phyloP scores from a whole-genome alignment of 208 protist genomes.

The Tetramitus jugosus region DNA sequence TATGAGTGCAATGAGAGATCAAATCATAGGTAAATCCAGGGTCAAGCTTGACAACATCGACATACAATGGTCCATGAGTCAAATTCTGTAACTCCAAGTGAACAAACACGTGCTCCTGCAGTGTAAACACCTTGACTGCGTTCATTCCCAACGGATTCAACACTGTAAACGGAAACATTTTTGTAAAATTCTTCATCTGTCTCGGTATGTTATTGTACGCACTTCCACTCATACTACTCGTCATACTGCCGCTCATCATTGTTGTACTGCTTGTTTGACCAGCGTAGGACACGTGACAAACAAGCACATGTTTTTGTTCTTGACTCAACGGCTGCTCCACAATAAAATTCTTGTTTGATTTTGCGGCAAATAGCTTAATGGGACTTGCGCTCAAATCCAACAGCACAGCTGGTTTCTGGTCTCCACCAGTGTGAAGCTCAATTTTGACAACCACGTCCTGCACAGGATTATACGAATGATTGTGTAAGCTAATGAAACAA shows the following conservation, averaged over 20 bases:
- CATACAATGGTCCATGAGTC: background rate
- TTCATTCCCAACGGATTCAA: constrained; percentile 7
- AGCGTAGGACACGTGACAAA: background rate
- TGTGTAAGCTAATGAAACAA: constrained; percentile 4
- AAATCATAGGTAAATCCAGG: background rate
- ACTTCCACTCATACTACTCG: too few species aligned
- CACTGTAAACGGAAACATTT: background rate
- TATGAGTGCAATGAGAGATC: background rate
- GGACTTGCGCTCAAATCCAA: background rate
- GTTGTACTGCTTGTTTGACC: background rate
- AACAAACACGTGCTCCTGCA: constrained; percentile 4
- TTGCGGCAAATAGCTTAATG: background rate
- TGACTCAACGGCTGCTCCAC: background rate
- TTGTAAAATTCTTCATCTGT: background rate
- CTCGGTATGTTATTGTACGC: too few species aligned
- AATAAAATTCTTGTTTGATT: constrained; percentile 6
- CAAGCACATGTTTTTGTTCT: background rate
- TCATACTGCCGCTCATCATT: too few species aligned
- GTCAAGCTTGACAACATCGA: background rate
- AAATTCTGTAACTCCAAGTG: constrained; percentile 19
- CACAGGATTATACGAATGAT: background rate
- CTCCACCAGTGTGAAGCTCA: background rate
- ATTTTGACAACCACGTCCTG: background rate
- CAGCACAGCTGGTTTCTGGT: background rate
- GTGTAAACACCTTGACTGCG: background rate